phyloP scores from a whole-genome alignment of 2,329 filamentous ascomycete species.

The Colletotrichum chrysophilum region DNA sequence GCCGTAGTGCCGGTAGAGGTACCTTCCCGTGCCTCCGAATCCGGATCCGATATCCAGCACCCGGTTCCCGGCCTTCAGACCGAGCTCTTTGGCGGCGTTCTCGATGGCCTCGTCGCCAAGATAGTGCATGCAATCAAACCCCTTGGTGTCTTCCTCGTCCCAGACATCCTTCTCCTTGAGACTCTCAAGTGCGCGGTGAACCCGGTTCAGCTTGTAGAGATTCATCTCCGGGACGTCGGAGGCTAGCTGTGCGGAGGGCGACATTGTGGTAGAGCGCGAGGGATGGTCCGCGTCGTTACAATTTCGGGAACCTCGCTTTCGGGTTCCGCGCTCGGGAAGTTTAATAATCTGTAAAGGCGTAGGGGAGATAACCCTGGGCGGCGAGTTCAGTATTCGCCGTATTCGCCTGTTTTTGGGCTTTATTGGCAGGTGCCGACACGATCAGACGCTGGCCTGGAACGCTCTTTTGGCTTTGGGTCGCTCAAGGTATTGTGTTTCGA shows the following conservation, averaged over 20 bases:
- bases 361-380: neutral
- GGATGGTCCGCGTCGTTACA: neutral
- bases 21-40: constrained; percentile 26
- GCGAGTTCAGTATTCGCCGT: neutral
- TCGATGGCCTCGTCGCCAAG: constrained; percentile 24
- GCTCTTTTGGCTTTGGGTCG: neutral
- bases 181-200: neutral
- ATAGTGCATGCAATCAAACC: constrained; percentile 29
- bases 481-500: neutral
- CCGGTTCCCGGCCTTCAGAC: constrained; percentile 12
- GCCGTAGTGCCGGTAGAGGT: constrained; percentile 20
- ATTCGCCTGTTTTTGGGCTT: neutral
- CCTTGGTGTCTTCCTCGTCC: constrained; percentile 22
- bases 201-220: constrained; percentile 14
- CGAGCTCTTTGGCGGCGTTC: constrained; percentile 17
- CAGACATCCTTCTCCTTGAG: constrained; percentile 20
- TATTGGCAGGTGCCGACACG: neutral
- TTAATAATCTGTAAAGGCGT: neutral
- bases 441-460: neutral
- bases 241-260: neutral
- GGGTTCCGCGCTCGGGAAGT: neutral
- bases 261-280: neutral
- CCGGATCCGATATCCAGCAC: constrained; percentile 26
- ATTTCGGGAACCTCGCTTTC: neutral
- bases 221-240: constrained; percentile 18